Evolutionary conservation across 2,329 filamentous ascomycete species (phyloP).

Genomic region (Diplocarpon rosae): DNA sequence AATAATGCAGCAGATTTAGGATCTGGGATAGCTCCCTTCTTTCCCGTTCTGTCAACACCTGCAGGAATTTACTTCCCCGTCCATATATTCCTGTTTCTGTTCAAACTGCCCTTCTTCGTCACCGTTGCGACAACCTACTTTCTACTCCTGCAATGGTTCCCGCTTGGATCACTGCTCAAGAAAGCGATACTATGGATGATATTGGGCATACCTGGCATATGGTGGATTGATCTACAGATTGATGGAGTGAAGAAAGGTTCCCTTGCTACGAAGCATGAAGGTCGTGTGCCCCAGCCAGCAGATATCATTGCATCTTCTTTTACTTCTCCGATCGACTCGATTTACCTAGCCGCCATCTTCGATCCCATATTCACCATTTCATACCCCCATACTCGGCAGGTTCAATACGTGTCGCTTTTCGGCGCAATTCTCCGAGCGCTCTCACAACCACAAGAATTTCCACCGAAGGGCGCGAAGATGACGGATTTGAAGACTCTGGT

Average conservation of each 20-base stretch:
- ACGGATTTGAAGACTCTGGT: conserved; percentile 54
- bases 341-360: conserved; percentile 93
- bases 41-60: conserved; percentile 62
- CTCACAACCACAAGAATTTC: conserved; percentile 39
- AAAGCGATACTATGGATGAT: conserved; percentile 84
- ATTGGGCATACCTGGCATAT: conserved; percentile 81
- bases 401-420: conserved; percentile 67
- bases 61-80: conserved; percentile 52
- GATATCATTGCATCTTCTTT: conserved; percentile 83
- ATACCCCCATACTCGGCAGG: conserved; percentile 62
- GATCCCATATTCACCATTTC: conserved; percentile 87
- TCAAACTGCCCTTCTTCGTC: conserved; percentile 71
- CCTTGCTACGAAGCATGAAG: conserved; percentile 59
- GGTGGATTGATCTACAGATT: conserved; percentile 98
- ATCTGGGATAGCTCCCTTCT: conserved; percentile 91
- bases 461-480: conserved; percentile 37
- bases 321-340: conserved; percentile 82
- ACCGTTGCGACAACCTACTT: conserved; percentile 62
- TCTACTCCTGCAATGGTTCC: conserved; percentile 70
- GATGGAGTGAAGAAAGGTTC: conserved; percentile 92
- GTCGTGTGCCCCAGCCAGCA: conserved; percentile 66
- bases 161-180: conserved; percentile 55
- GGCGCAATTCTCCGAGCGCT: conserved; percentile 67
- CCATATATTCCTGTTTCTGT: conserved; percentile 62
- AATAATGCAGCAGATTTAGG: conserved; percentile 41